Evolutionary conservation across 495 filamentous ascomycete genomes (phyloP).

Genomic region (Coniosporium apollinis): DNA sequence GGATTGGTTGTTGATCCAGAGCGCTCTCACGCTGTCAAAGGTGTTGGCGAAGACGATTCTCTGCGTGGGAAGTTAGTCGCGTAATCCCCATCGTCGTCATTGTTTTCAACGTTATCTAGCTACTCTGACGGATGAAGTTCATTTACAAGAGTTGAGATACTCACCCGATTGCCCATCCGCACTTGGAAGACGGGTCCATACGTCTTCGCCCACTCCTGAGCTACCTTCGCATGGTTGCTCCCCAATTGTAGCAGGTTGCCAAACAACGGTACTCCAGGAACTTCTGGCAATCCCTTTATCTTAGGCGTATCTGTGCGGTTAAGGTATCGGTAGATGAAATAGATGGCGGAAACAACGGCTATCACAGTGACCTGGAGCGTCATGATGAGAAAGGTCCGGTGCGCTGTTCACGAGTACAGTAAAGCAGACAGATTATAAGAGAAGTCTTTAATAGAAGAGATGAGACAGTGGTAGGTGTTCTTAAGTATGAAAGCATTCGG

Average conservation of each 20-base stretch:
- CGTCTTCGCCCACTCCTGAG: slow-evolving; percentile 35
- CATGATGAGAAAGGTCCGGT: too few relatives aligned
- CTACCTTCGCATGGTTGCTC: slow-evolving; percentile 37
- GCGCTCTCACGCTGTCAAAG: slow-evolving; percentile 42
- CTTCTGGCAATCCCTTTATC: slow-evolving; percentile 33
- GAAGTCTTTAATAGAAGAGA: too few relatives aligned
- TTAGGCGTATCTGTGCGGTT: slow-evolving; percentile 29
- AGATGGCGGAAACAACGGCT: not conserved
- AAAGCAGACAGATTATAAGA: too few relatives aligned
- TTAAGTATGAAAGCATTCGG: too few relatives aligned
- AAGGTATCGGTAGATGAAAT: not conserved
- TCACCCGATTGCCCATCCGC: slow-evolving; percentile 31
- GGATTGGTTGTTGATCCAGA: slow-evolving; percentile 50
- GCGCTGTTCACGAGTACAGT: too few relatives aligned
- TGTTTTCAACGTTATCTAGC: too few relatives aligned
- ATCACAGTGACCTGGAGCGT: not conserved
- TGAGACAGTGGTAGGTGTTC: too few relatives aligned
- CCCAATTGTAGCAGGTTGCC: slow-evolving; percentile 39
- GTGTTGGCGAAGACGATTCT: slow-evolving; percentile 24
- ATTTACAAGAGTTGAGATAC: too few relatives aligned
- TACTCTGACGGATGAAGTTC: too few relatives aligned
- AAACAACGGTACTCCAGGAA: slow-evolving; percentile 33
- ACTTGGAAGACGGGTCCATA: slow-evolving; percentile 40
- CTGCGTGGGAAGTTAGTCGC: too few relatives aligned
- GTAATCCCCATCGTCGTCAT: too few relatives aligned